These are phyloP conservation scores for Eremochloa ophiuroides DNA, from an alignment of 176 grass and related monocot species.

Conservation along the genomic window DNA sequence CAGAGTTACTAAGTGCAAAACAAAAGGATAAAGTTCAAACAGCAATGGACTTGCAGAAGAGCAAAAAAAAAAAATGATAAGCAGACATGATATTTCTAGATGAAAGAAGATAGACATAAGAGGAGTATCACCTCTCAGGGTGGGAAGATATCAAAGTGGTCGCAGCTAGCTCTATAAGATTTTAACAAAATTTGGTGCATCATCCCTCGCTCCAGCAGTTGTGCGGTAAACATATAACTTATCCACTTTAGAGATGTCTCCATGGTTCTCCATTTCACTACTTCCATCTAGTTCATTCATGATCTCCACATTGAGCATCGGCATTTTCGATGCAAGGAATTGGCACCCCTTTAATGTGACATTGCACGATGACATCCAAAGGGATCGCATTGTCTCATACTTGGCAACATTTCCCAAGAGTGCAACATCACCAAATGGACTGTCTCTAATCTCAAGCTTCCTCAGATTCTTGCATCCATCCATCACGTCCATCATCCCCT, in stretches of 20 bases:
- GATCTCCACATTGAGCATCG: conserved; percentile 75
- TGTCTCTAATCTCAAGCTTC: conserved; percentile 81
- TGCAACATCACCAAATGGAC: conserved; percentile 71
- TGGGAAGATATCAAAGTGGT: conserved; percentile 20
- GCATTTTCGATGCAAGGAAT: conserved; percentile 64
- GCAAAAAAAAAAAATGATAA: neutral
- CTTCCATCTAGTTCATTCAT: conserved; percentile 52
- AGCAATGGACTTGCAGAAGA: neutral
- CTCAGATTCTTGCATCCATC: conserved; percentile 68
- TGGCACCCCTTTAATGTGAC: conserved; percentile 74
- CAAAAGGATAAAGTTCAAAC: neutral
- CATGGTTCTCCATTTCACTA: conserved; percentile 43
- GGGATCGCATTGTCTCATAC: conserved; percentile 97
- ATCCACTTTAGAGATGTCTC: conserved; percentile 44
- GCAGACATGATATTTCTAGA: neutral
- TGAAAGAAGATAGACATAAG: neutral
- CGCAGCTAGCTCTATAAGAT: conserved; percentile 56
- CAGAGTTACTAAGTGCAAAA: neutral
- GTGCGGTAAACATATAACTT: conserved; percentile 83
- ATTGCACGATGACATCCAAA: conserved; percentile 93
- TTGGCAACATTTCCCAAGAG: conserved; percentile 62
- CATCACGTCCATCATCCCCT: conserved; percentile 72
- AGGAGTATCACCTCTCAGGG: conserved; percentile 26
- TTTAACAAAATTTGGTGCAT: conserved; percentile 75
- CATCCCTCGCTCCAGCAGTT: conserved; percentile 57